Evolutionary conservation across 2,329 filamentous ascomycete species (phyloP), one percentile per base, ranked within the genome.

Genomic region (Curvularia spicifera): DNA sequence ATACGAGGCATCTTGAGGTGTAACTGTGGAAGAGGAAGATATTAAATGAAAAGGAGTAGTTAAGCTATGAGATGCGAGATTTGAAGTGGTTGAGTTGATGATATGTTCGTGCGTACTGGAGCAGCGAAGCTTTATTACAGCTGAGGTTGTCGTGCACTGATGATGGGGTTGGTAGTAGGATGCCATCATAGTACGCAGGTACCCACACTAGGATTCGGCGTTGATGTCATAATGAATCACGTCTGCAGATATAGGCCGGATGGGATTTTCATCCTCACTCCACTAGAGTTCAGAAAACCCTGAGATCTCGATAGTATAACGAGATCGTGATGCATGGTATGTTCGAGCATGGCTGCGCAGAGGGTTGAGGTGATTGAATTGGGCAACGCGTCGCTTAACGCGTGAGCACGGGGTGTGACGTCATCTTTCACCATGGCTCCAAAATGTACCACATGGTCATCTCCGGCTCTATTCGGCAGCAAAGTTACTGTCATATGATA

Each of bases 1-100:
- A 63, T 62, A 52, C 64, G 67, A 64, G 68, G 67, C 67, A 71
- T 70, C 26, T 55, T 66, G 51, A 35, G 5, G 48, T 37, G 28
- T 12, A 18, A 4, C 10, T 22, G 29, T 28, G 20, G 28, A 33
- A 22, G 18, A 31, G 3, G 31, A 6, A n/a, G 22, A 10, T 31
- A 26, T 6, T 26, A 22, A 4, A 12, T 29, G 7, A 18, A 3
- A 26, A 31, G n/a, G 44, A 15, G 15, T n/a, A 18, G n/a, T 44
- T 37, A 13, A 1, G 29, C 20, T 33, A 33, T 49, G 15, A 15
- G 18, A 33, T 18, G 39, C 33, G 1, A 31, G 4, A 31, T 9
- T 39, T 24, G 24, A 33, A 12, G 13, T 35, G 12, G 18, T 40
- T 29, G 31, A 28, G 22, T 39, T 40, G 37, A 18, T 22, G 56